Conservation (phyloP, 805 yeast genomes). For the Spathaspora sp. region DNA sequence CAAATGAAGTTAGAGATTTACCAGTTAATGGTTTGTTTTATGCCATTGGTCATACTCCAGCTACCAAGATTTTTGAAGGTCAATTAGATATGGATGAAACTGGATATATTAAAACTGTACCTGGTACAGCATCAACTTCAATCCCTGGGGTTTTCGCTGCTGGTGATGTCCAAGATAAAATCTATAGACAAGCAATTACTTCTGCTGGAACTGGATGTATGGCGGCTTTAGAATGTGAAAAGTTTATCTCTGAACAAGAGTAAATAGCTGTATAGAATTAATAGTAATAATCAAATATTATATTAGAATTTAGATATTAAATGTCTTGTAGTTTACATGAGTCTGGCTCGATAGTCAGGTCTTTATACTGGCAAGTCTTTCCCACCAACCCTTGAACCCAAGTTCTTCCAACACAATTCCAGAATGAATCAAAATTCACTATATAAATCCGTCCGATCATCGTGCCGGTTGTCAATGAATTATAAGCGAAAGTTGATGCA, state of each 20-base stretch:
- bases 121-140: constrained; percentile 85
- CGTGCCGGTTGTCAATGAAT: too few relatives aligned
- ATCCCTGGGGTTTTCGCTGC: constrained; percentile 95
- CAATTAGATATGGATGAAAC: constrained; percentile 82
- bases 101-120: constrained; percentile 85
- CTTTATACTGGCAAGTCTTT: too few relatives aligned
- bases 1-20: constrained; percentile 65
- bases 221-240: constrained; percentile 97
- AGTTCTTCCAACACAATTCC: too few relatives aligned
- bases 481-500: too few relatives aligned
- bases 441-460: too few relatives aligned
- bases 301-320: too few relatives aligned
- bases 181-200: constrained; percentile 97
- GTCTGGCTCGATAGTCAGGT: too few relatives aligned
- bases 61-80: constrained; percentile 68
- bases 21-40: constrained; percentile 90
- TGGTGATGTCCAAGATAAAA: constrained; percentile 97
- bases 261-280: constrained; percentile 1
- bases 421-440: too few relatives aligned
- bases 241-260: constrained; percentile 60
- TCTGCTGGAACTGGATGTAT: constrained; percentile 99
- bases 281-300: too few relatives aligned
- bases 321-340: too few relatives aligned
- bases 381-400: too few relatives aligned
- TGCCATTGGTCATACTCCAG: constrained; percentile 97